These are phyloP conservation scores for Penicillium tannophilum DNA, from an alignment of 495 filamentous ascomycete genomes.

Conservation along the genomic window DNA sequence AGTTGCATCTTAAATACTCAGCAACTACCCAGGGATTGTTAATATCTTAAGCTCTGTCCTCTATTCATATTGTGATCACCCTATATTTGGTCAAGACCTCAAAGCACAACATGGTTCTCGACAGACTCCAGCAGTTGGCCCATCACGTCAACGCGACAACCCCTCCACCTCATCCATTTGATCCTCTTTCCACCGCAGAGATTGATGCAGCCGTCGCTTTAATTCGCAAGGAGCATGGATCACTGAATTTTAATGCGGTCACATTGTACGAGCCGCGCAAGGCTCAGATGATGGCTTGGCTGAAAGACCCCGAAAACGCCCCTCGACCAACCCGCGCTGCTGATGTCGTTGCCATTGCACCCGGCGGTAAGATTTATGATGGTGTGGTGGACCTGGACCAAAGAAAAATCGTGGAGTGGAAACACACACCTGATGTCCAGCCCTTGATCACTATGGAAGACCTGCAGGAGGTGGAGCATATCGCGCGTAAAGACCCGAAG, in stretches of 20 bases:
- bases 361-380: slow-evolving; percentile 80
- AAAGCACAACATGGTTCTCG: slow-evolving; percentile 56
- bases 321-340: slow-evolving; percentile 73
- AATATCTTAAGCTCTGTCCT: too few species aligned
- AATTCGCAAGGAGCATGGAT: slow-evolving; percentile 69
- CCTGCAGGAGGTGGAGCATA: slow-evolving; percentile 80
- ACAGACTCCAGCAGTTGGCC: slow-evolving; percentile 68
- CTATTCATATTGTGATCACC: too few species aligned
- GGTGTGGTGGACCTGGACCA: slow-evolving; percentile 77
- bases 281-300: slow-evolving; percentile 82
- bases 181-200: slow-evolving; percentile 76
- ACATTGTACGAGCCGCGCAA: slow-evolving; percentile 88
- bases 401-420: slow-evolving; percentile 74
- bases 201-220: slow-evolving; percentile 75
- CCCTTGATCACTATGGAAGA: slow-evolving; percentile 97
- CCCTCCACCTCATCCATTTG: slow-evolving; percentile 74
- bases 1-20: background rate
- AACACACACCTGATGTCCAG: slow-evolving; percentile 76
- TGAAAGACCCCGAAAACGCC: slow-evolving; percentile 60
- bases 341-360: slow-evolving; percentile 84
- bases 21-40: background rate
- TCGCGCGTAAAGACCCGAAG: slow-evolving; percentile 77
- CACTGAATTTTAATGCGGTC: slow-evolving; percentile 84
- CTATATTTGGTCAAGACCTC: too few species aligned
- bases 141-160: slow-evolving; percentile 61